Evolutionary conservation across 225 moss, liverwort and hornwort genomes (phyloP).

Genomic region (Sphagnum tenellum): DNA sequence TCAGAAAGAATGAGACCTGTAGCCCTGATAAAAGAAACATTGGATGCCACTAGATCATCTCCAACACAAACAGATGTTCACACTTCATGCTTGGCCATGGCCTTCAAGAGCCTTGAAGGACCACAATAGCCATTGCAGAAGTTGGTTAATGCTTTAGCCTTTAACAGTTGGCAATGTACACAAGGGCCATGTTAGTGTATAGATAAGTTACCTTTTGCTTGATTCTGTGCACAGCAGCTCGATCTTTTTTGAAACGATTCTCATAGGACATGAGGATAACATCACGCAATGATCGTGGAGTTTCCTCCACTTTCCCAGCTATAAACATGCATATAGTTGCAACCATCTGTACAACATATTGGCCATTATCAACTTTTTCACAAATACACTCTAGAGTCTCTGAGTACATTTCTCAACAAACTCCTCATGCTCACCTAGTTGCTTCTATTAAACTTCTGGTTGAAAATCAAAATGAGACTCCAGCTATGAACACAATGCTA

Average conservation of each 20-base stretch:
- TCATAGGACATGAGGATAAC: conserved; percentile 72
- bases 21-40: too few species aligned
- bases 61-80: too few species aligned
- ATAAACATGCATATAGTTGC: conserved; percentile 92
- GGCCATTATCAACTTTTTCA: neutral
- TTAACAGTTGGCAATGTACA: too few species aligned
- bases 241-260: conserved; percentile 68
- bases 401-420: neutral
- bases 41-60: too few species aligned
- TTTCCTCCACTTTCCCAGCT: conserved; percentile 94
- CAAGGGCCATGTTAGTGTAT: too few species aligned
- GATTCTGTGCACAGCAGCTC: conserved; percentile 49
- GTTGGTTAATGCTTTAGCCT: too few species aligned
- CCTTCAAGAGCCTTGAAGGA: too few species aligned
- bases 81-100: too few species aligned
- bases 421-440: neutral
- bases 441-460: neutral
- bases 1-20: too few species aligned
- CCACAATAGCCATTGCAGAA: too few species aligned
- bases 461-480: neutral
- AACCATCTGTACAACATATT: conserved; percentile 56
- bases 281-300: conserved; percentile 68
- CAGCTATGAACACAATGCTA: conserved; percentile 1
- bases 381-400: neutral
- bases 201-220: conserved; percentile 50